These are phyloP conservation scores for Anthracocystis panici-leucophaei DNA, from an alignment of 1,284 basidiomycete species.

Conservation along the genomic window DNA sequence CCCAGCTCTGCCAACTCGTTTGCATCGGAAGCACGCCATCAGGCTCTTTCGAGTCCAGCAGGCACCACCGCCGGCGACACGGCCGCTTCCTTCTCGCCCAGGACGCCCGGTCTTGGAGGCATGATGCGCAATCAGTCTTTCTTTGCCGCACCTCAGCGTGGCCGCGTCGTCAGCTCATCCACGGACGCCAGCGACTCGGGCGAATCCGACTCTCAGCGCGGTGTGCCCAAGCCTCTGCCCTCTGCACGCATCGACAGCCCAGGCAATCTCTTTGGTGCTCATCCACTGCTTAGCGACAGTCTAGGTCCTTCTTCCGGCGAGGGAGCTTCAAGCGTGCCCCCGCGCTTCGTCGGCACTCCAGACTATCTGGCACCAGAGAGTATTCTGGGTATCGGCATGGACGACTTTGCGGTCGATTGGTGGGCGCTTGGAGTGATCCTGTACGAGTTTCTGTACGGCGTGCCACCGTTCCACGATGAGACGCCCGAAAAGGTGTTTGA, in stretches of 20 bases:
- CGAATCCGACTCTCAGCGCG: conserved; percentile 48
- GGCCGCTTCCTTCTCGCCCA: conserved; percentile 51
- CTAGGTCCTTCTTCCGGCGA: conserved; percentile 71
- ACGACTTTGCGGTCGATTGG: conserved; percentile 97
- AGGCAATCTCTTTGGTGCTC: conserved; percentile 50
- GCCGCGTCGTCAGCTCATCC: conserved; percentile 55
- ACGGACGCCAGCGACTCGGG: conserved; percentile 62
- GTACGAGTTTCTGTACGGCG: conserved; percentile 97
- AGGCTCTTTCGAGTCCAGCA: conserved; percentile 36
- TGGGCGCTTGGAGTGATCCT: conserved; percentile 99
- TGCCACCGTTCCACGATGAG: conserved; percentile 97
- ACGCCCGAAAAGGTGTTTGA: conserved; percentile 97
- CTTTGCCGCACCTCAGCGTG: conserved; percentile 50
- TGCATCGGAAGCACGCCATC: conserved; percentile 33
- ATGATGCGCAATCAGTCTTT: conserved; percentile 57
- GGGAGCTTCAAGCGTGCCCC: conserved; percentile 72
- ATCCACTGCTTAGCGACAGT: conserved; percentile 51
- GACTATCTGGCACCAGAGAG: conserved; percentile 97
- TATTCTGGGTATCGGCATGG: conserved; percentile 92
- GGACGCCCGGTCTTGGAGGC: conserved; percentile 49
- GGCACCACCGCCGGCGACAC: conserved; percentile 51
- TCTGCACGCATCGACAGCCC: conserved; percentile 61
- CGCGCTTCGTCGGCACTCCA: conserved; percentile 87
- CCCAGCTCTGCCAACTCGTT: conserved; percentile 50
- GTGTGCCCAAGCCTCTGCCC: conserved; percentile 42